Percentiles rank a stretch among this genome's conserved stretches.
Evolutionary conservation across 768 basidiomycete genomes (phyloP).

Genomic region (Gloeopeniophorella convolvens): DNA sequence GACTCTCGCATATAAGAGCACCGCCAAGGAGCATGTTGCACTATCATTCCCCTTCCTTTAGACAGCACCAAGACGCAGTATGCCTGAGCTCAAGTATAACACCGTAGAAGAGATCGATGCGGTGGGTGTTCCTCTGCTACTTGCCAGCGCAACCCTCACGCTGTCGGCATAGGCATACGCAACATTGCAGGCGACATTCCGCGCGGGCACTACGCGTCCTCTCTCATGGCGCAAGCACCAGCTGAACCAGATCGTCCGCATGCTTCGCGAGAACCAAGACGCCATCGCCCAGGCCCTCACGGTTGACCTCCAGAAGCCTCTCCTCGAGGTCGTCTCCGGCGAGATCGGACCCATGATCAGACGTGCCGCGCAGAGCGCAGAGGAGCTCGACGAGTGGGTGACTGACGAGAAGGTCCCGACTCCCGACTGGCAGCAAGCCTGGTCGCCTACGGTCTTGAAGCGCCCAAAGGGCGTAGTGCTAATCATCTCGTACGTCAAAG

Average conservation of each 20-base stretch:
- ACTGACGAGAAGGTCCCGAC: slow-evolving; percentile 33
- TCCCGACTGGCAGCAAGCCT: slow-evolving; percentile 40
- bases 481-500: slow-evolving; percentile 47
- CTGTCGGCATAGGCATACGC: slow-evolving; percentile 6
- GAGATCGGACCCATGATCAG: slow-evolving; percentile 42
- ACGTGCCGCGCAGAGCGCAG: slow-evolving; percentile 25
- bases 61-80: neutral
- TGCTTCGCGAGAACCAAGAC: slow-evolving; percentile 57
- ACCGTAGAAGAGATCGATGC: slow-evolving; percentile 6
- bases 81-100: slow-evolving; percentile 9
- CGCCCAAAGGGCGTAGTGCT: slow-evolving; percentile 56
- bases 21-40: neutral
- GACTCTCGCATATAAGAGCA: too few species aligned
- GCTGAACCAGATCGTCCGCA: slow-evolving; percentile 52
- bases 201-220: slow-evolving; percentile 54
- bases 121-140: neutral
- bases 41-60: neutral
- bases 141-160: neutral
- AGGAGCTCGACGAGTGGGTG: slow-evolving; percentile 53
- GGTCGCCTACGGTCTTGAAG: slow-evolving; percentile 49
- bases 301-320: slow-evolving; percentile 25
- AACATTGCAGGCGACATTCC: slow-evolving; percentile 39
- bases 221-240: slow-evolving; percentile 60
- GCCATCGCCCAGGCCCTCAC: slow-evolving; percentile 41
- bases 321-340: slow-evolving; percentile 20